Percentiles rank a stretch among this genome's conserved stretches.
Evolutionary conservation across 2,329 filamentous ascomycete genomes (phyloP).

Genomic region (Pseudofabraea citricarpa): DNA sequence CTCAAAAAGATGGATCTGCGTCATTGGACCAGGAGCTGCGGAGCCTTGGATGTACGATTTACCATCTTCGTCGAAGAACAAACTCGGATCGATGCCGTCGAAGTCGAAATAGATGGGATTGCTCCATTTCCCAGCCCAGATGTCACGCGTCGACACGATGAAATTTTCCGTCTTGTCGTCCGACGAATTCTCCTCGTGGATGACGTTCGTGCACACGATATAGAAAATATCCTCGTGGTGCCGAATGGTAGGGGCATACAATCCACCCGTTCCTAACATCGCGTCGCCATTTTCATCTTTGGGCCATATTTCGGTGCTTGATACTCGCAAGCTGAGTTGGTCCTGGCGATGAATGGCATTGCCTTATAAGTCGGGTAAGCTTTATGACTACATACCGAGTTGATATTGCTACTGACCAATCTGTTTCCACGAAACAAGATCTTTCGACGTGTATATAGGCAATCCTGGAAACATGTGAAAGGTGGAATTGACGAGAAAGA

Average conservation of each 20-base stretch:
- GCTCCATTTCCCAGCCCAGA: constrained; percentile 24
- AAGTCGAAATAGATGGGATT: constrained; percentile 33
- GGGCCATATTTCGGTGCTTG: background rate
- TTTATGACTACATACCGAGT: background rate
- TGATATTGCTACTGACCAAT: constrained; percentile 1
- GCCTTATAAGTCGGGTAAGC: background rate
- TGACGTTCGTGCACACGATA: background rate
- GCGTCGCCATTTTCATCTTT: background rate
- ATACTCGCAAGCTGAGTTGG: background rate
- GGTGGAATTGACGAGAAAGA: constrained; percentile 44
- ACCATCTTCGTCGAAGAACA: constrained; percentile 40
- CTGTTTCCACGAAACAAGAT: constrained; percentile 16
- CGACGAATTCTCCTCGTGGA: background rate
- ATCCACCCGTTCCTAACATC: background rate
- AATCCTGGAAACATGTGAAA: constrained; percentile 54
- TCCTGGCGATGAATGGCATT: background rate
- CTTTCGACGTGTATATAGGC: constrained; percentile 32
- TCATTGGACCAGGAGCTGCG: constrained; percentile 7
- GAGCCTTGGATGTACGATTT: constrained; percentile 29
- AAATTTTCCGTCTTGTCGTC: constrained; percentile 17
- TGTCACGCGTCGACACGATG: constrained; percentile 20
- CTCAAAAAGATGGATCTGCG: constrained; percentile 14
- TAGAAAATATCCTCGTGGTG: background rate
- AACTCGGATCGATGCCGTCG: constrained; percentile 40
- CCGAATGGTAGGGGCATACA: background rate